phyloP scores from a whole-genome alignment of 2,329 filamentous ascomycete genomes.

The Penicillium sp. region DNA sequence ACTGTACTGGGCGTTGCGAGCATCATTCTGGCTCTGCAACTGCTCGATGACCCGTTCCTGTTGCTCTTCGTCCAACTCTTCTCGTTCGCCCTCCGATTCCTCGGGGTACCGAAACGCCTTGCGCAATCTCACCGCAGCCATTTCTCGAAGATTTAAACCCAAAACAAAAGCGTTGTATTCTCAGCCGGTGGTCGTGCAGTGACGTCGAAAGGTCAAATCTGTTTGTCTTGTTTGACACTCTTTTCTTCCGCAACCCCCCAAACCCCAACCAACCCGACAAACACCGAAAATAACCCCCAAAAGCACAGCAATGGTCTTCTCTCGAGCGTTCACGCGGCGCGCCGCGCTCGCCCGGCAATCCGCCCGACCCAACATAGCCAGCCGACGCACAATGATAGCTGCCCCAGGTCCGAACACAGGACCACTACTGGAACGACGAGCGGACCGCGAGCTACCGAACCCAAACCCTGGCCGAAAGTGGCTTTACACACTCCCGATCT shows the following conservation, averaged over 20 bases:
- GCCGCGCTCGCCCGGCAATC: constrained; percentile 10
- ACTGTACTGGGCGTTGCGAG: constrained; percentile 34
- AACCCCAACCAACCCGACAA: not conserved
- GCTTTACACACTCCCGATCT: constrained; percentile 69
- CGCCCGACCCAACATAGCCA: constrained; percentile 8
- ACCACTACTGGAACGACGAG: constrained; percentile 45
- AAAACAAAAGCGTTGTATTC: not conserved
- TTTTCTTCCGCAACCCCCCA: constrained; percentile 7
- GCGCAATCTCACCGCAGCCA: constrained; percentile 57
- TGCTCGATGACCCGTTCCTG: constrained; percentile 36
- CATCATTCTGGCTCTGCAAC: constrained; percentile 31
- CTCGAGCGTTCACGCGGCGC: constrained; percentile 12
- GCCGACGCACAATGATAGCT: constrained; percentile 41
- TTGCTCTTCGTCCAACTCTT: constrained; percentile 64
- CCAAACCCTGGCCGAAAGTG: constrained; percentile 49
- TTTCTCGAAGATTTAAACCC: not conserved
- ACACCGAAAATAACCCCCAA: not conserved
- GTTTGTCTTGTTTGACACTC: constrained; percentile 25
- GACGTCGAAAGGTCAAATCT: constrained; percentile 3
- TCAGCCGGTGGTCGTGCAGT: not conserved
- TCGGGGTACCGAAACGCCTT: constrained; percentile 67
- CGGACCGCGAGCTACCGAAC: constrained; percentile 46
- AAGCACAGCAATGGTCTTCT: constrained; percentile 8
- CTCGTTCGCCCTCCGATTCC: constrained; percentile 49
- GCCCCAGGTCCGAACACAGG: constrained; percentile 45